Conservation (phyloP, 805 yeast species). For the Saccharomycopsis sp. region DNA sequence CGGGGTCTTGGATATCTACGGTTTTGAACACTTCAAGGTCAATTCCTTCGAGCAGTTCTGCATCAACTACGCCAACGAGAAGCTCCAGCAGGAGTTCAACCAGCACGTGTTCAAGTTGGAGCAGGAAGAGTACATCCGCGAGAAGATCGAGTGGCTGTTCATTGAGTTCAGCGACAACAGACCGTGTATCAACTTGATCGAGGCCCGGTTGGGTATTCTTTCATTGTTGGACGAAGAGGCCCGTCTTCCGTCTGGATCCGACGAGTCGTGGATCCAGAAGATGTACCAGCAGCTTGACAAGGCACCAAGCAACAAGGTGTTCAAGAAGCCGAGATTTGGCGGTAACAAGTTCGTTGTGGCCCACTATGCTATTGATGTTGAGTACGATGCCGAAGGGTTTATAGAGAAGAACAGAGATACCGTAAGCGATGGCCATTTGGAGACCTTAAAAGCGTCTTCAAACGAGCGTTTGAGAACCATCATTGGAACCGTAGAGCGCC, state of each 20-base stretch:
- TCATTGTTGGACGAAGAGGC: constrained; percentile 92
- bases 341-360: constrained; percentile 82
- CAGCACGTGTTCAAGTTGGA: constrained; percentile 96
- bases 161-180: constrained; percentile 95
- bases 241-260: constrained; percentile 88
- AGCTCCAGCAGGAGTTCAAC: constrained; percentile 93
- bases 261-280: constrained; percentile 86
- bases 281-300: constrained; percentile 81
- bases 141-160: constrained; percentile 93
- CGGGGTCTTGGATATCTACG: constrained; percentile 96
- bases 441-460: constrained; percentile 63
- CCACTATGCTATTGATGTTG: constrained; percentile 92
- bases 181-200: constrained; percentile 91
- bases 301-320: constrained; percentile 66
- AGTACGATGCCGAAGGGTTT: constrained; percentile 89
- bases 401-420: constrained; percentile 97
- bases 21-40: constrained; percentile 90
- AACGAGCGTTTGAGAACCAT: constrained; percentile 63
- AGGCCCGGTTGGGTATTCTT: constrained; percentile 79
- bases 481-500: constrained; percentile 56
- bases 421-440: constrained; percentile 92
- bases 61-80: constrained; percentile 94
- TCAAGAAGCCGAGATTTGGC: constrained; percentile 92
- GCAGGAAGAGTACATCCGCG: constrained; percentile 89
- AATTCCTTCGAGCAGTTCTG: constrained; percentile 97